These are phyloP conservation scores for Fragaria nilgerrensis DNA, from an alignment of 306 rosid genomes.

Conservation along the genomic window DNA sequence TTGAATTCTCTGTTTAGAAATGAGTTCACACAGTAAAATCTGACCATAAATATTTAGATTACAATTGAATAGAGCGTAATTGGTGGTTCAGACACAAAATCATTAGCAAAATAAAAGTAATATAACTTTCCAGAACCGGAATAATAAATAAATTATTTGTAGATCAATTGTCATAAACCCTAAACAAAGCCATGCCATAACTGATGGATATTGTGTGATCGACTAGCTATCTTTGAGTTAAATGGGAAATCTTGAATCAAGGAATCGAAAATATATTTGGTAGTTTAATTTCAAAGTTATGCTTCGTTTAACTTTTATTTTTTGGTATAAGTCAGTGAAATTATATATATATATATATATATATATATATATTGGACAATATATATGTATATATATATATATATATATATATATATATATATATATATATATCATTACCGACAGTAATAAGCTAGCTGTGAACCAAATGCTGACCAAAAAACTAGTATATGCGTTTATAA, in stretches of 20 bases:
- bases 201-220: neutral
- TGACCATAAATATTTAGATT: neutral
- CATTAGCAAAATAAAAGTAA: neutral
- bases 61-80: neutral
- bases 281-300: neutral
- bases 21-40: neutral
- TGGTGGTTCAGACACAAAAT: neutral
- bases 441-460: neutral
- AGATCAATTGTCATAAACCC: constrained; percentile 1
- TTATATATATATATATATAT: neutral
- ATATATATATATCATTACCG: neutral
- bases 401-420: neutral
- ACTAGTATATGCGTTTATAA: neutral
- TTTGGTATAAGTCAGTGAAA: neutral
- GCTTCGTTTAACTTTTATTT: neutral
- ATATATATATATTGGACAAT: neutral
- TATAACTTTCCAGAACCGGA: neutral
- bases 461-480: neutral
- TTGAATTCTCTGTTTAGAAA: neutral
- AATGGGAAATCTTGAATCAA: neutral
- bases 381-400: neutral
- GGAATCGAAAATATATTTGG: constrained; percentile 3
- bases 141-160: neutral
- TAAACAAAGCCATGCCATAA: neutral
- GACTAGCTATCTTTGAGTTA: neutral